Percentiles rank a stretch among this genome's conserved stretches.
phyloP scores from a whole-genome alignment of 1,139 yeast species.

The Lodderomyces elongisporus region DNA sequence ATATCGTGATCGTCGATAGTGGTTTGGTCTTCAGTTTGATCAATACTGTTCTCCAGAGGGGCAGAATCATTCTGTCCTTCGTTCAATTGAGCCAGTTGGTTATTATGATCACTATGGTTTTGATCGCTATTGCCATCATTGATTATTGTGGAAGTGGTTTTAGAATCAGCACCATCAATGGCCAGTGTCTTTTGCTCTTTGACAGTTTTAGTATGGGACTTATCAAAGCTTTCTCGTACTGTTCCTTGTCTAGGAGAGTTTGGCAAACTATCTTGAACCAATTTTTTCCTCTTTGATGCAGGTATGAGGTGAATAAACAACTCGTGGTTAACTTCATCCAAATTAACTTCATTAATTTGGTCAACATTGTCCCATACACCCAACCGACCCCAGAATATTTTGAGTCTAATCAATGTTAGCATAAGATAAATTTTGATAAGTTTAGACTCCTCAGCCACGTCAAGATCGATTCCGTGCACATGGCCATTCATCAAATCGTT shows the following conservation, averaged over 20 bases:
- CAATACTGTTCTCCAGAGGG: conserved; percentile 1
- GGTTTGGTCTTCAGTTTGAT: conserved; percentile 5
- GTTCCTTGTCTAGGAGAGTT: neutral
- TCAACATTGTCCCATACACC: conserved; percentile 55
- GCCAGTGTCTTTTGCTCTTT: no score
- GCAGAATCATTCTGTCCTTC: no score
- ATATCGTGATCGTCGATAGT: neutral
- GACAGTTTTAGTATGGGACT: no score
- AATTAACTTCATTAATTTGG: conserved; percentile 25
- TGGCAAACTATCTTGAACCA: neutral
- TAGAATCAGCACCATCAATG: no score
- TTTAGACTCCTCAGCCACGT: conserved; percentile 20
- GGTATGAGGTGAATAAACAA: conserved; percentile 16
- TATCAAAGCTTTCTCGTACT: no score
- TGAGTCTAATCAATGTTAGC: conserved; percentile 30
- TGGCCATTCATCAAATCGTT: conserved; percentile 11
- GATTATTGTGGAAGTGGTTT: no score
- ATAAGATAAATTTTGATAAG: conserved; percentile 24
- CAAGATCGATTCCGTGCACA: conserved; percentile 13
- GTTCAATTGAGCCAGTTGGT: neutral
- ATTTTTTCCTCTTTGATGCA: conserved; percentile 3
- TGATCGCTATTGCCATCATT: no score
- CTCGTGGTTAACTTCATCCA: conserved; percentile 24
- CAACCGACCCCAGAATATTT: conserved; percentile 77
- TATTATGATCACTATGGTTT: no score